phyloP scores from a whole-genome alignment of 305 asterid species.

The Striga hermonthica region DNA sequence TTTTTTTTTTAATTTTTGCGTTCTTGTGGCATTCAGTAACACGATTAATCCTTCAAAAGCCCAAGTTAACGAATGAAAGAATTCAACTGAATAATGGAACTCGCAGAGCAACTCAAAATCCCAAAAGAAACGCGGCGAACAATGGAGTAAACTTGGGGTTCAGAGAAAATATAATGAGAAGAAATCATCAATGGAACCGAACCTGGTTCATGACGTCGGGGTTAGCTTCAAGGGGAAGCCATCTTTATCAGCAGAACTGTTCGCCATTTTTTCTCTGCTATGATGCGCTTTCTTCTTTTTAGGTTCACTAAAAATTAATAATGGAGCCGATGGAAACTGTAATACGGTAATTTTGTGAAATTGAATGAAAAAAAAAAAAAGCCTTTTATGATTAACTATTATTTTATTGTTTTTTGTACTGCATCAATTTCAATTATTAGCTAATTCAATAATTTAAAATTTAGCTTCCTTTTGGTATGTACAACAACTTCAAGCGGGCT shows the following conservation, averaged over 20 bases:
- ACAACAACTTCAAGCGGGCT: too few species aligned
- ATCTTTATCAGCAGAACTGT: conserved; percentile 54
- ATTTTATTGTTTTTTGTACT: too few species aligned
- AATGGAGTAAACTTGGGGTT: background rate
- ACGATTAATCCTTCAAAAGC: background rate
- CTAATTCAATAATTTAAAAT: too few species aligned
- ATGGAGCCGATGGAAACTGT: too few species aligned
- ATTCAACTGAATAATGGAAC: background rate
- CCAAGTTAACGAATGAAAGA: background rate
- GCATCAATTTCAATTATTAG: too few species aligned
- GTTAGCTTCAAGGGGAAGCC: conserved; percentile 99
- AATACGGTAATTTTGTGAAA: too few species aligned
- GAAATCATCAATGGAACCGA: conserved; percentile 37
- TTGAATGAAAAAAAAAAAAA: too few species aligned
- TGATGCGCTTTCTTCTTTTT: background rate
- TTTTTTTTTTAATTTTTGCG: background rate
- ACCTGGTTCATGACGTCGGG: conserved; percentile 99
- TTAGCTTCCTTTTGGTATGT: too few species aligned
- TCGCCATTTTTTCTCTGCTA: conserved; percentile 47
- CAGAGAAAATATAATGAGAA: background rate
- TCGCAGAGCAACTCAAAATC: background rate
- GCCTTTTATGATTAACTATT: too few species aligned
- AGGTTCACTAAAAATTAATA: too few species aligned
- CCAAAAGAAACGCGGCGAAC: background rate
- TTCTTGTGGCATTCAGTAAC: too few species aligned